Evolutionary conservation across 805 yeast species (phyloP).

Genomic region (Lachancea lanzarotensis): DNA sequence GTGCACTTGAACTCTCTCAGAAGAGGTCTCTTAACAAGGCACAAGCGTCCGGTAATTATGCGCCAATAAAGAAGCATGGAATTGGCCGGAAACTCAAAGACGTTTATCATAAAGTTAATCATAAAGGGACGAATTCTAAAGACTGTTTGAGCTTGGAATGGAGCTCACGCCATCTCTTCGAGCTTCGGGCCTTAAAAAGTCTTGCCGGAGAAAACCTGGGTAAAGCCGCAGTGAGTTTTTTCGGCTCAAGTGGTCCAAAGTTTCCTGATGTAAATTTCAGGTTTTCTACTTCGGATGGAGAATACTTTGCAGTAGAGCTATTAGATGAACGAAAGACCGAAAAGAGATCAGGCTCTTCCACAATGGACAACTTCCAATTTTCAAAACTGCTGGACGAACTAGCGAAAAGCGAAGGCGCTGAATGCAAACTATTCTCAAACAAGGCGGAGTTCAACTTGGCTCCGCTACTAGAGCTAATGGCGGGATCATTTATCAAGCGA

Average conservation of each 20-base stretch:
- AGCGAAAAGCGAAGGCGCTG: slow-evolving; percentile 52
- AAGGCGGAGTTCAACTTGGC: slow-evolving; percentile 65
- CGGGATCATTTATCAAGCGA: slow-evolving; percentile 48
- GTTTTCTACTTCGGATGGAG: slow-evolving; percentile 68
- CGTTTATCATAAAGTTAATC: slow-evolving; percentile 33
- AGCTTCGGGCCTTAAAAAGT: slow-evolving; percentile 59
- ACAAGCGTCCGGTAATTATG: slow-evolving; percentile 34
- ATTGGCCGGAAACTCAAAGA: slow-evolving; percentile 38
- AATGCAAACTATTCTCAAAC: slow-evolving; percentile 55
- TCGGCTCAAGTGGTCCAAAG: slow-evolving; percentile 40
- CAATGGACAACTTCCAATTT: slow-evolving; percentile 48
- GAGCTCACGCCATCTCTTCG: slow-evolving; percentile 66
- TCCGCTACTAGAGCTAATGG: slow-evolving; percentile 59
- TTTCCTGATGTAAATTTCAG: slow-evolving; percentile 63
- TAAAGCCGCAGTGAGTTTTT: slow-evolving; percentile 33
- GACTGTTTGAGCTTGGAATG: slow-evolving; percentile 60
- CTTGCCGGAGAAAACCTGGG: slow-evolving; percentile 47
- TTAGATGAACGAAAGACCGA: slow-evolving; percentile 31
- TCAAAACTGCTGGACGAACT: slow-evolving; percentile 70
- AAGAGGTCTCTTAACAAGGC: slow-evolving; percentile 45
- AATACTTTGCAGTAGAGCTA: slow-evolving; percentile 61
- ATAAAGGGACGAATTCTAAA: slow-evolving; percentile 23
- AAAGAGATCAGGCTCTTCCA: slow-evolving; percentile 24
- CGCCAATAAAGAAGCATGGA: slow-evolving; percentile 26
- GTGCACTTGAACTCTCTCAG: slow-evolving; percentile 41